These are phyloP conservation scores for Daldinia childiae DNA, from an alignment of 495 filamentous ascomycete genomes.

Conservation along the genomic window DNA sequence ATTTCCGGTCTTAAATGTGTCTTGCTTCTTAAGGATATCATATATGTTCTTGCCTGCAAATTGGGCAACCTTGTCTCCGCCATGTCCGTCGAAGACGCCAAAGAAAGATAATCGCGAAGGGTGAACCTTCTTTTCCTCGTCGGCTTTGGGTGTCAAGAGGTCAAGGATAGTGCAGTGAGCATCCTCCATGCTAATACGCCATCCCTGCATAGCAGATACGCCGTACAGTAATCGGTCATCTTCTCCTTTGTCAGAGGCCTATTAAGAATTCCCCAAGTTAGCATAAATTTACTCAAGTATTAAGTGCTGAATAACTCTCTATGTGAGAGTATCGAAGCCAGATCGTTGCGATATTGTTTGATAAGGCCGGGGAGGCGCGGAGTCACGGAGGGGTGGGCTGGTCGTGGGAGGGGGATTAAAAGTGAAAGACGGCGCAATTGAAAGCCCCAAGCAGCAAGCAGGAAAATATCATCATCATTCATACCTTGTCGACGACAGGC, in stretches of 20 bases:
- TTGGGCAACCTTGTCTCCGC: slow-evolving; percentile 93
- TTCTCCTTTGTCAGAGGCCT: slow-evolving; percentile 88
- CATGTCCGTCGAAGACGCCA: slow-evolving; percentile 97
- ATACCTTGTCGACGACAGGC: slow-evolving; percentile 98
- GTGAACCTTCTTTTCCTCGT: slow-evolving; percentile 67
- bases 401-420: slow-evolving; percentile 6
- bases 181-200: slow-evolving; percentile 99
- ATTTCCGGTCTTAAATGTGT: slow-evolving; percentile 88
- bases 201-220: slow-evolving; percentile 98
- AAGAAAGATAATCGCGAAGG: slow-evolving; percentile 89
- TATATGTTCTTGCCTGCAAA: slow-evolving; percentile 94
- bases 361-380: slow-evolving; percentile 39
- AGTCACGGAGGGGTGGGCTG: slow-evolving; percentile 30
- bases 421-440: slow-evolving; percentile 30
- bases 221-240: slow-evolving; percentile 94
- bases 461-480: slow-evolving; percentile 46
- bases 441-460: slow-evolving; percentile 13
- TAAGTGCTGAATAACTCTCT: slow-evolving; percentile 30
- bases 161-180: slow-evolving; percentile 90
- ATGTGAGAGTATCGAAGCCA: slow-evolving; percentile 22
- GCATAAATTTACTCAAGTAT: slow-evolving; percentile 2
- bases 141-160: slow-evolving; percentile 70
- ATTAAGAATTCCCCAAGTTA: slow-evolving; percentile 34
- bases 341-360: slow-evolving; percentile 31
- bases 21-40: slow-evolving; percentile 92